Base-by-base conservation (phyloP, 345 rosid genomes). In the Moringa oleifera region DNA sequence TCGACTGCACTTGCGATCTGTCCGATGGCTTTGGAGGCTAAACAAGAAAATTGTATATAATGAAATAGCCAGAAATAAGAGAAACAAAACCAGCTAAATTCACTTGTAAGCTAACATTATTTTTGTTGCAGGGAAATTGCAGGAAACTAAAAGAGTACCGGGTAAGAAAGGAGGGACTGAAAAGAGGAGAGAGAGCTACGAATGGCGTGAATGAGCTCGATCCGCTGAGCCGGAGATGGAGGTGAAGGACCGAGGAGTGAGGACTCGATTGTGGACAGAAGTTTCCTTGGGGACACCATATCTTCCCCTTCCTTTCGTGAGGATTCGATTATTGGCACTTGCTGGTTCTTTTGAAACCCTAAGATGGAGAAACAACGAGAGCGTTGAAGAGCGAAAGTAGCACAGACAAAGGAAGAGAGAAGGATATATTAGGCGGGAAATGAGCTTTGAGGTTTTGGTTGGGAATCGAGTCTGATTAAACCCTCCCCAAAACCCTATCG, bases 1-100 rank as follows among this genome's bases (percentile, higher is more conserved):
- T 77, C 9, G 85, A 80, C 78, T 83, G 95, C 22, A 93, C 85
- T 76, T 93, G 96, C 24, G 86, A 75, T 57, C 97, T 84, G 68
- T 90, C 91, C 0, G 90, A 84, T 0, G 79, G 77, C 51, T 78
- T 89, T 3, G 98, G 96, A 53, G 94, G 85, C 98, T 93, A 66
- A 28, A 28, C 6, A 41, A 4, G 9, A 41, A 41, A 41, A 41
- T 1, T 41, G 47, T 41, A 41, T 4, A 41, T 15, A 41, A 28
- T 28, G 6, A 41, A 41, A 7, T 41, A 41, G 13, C 47, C 6
- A 41, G 2, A 41, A 41, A 5, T 41, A 33, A 28, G 3, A 28
- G 33, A 28, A 28, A 28, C 8, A 3, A 28, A 3, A 28, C 33
- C 8, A 4, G 17, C 16, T 1, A 41, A 41, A 41, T 41, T 7